Evolutionary conservation across 192 early-diverging fungal species (phyloP).

Genomic region (Podila verticillata): DNA sequence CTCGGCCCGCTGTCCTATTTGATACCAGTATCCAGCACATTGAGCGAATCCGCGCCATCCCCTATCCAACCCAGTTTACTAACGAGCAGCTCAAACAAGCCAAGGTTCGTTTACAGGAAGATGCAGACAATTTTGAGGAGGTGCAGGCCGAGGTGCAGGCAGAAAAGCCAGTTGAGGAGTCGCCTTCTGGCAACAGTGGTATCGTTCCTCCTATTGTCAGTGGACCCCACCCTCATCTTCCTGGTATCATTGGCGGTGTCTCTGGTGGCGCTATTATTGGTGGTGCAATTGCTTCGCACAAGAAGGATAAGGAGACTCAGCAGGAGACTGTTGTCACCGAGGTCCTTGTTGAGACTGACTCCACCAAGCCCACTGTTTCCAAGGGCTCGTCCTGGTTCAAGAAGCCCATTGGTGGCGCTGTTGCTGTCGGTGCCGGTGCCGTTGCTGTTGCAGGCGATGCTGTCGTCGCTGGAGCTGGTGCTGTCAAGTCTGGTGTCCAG

Average conservation of each 20-base stretch:
- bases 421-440: too few relatives aligned
- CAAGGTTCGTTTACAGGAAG: too few relatives aligned
- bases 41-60: too few relatives aligned
- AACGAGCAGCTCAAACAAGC: too few relatives aligned
- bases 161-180: too few relatives aligned
- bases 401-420: not conserved
- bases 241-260: constrained; percentile 5
- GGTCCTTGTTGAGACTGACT: constrained; percentile 22
- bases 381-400: constrained; percentile 38
- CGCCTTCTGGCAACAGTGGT: constrained; percentile 14
- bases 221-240: constrained; percentile 10
- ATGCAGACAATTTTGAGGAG: too few relatives aligned
- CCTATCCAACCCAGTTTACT: too few relatives aligned
- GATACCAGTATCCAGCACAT: too few relatives aligned
- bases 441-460: not conserved
- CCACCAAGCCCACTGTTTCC: constrained; percentile 19
- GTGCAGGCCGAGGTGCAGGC: too few relatives aligned
- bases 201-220: constrained; percentile 4
- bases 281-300: constrained; percentile 7
- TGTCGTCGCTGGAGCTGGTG: not conserved
- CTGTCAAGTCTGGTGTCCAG: not conserved
- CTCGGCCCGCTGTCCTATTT: too few relatives aligned
- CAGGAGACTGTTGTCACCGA: constrained; percentile 27
- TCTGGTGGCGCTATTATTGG: not conserved
- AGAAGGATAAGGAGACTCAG: constrained; percentile 24